Conservation (phyloP, 331 rosid genomes). For the Acacia pycnantha region DNA sequence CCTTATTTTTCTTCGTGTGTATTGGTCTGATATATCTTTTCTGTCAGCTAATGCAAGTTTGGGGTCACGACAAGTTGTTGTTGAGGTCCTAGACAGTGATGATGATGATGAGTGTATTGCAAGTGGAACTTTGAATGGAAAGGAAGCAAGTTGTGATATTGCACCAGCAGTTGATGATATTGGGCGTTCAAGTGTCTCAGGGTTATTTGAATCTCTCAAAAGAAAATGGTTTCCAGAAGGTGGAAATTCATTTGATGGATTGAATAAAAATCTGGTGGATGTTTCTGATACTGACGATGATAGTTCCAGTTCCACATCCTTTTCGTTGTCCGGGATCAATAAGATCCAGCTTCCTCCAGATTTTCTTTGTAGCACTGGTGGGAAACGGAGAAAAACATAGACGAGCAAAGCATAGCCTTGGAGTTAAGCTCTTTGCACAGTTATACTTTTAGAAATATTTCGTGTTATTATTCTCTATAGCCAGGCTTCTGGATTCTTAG, state of each 20-base stretch:
- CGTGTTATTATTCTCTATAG: not conserved
- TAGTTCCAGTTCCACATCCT: not conserved
- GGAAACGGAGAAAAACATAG: slow-evolving; percentile 8
- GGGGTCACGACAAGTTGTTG: not conserved
- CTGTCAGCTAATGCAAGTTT: slow-evolving; percentile 7
- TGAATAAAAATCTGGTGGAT: not conserved
- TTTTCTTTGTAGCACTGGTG: not conserved
- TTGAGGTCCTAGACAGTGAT: not conserved
- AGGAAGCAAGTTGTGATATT: not conserved
- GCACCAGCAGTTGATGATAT: not conserved
- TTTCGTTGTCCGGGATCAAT: not conserved
- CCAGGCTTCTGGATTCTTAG: not conserved
- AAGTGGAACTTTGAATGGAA: not conserved
- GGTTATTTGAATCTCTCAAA: not conserved
- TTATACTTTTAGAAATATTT: not conserved
- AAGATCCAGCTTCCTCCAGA: slow-evolving; percentile 2
- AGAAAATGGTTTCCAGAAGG: slow-evolving; percentile 8
- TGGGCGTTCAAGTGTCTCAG: not conserved
- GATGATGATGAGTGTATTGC: not conserved
- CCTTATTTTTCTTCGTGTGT: not conserved
- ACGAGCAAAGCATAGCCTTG: not conserved
- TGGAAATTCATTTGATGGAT: not conserved
- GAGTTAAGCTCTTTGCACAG: not conserved
- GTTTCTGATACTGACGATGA: not conserved
- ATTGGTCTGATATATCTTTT: not conserved